Evolutionary conservation across 176 grass and related monocot genomes (phyloP), one percentile per base, ranked within the genome.

Genomic region (Pontederia crassipes): DNA sequence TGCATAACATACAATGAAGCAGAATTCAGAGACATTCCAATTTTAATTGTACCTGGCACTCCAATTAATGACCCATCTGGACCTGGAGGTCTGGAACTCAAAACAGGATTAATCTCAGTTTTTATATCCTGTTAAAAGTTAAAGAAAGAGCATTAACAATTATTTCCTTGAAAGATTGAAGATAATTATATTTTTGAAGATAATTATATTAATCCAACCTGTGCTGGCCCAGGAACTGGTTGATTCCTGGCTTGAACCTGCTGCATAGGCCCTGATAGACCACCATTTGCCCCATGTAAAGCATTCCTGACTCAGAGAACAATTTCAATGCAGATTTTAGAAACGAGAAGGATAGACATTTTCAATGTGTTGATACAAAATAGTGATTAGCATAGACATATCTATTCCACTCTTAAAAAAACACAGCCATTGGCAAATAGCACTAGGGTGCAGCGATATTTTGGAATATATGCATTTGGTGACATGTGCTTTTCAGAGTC

Each of bases 11-110:
- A 61, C 15, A 10, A 14, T 14, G 45, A 62, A 6, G 45, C 35
- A 13, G 14, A 46, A 27, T 12, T 9, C 16, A 9, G 46, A 48
- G 1, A 24, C 46, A 46, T 14, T 46, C n/a, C 18, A 46, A 46
- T 4, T 64, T 56, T 35, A 40, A 58, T 67, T 10, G 14, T 87
- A 90, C 94, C 94, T 81, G 90, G 94, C 56, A 89, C 65, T 62
- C 94, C 85, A 54, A 99, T 86, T 72, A 89, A 81, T 24, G 94
- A 79, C 54, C 84, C 94, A 55, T 99, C 94, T 61, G 85, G 82
- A 56, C 78, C 94, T 28, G 70, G 64, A 79, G 72, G 65, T 79
- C 94, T 82, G 24, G 88, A 85, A 58, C 79, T 81, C 82, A 99
- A 76, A 79, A 89, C 55, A 26, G 88, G 72, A 86, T 93, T 99